phyloP scores from a whole-genome alignment of 768 basidiomycete genomes.

The Podaxis sp. region DNA sequence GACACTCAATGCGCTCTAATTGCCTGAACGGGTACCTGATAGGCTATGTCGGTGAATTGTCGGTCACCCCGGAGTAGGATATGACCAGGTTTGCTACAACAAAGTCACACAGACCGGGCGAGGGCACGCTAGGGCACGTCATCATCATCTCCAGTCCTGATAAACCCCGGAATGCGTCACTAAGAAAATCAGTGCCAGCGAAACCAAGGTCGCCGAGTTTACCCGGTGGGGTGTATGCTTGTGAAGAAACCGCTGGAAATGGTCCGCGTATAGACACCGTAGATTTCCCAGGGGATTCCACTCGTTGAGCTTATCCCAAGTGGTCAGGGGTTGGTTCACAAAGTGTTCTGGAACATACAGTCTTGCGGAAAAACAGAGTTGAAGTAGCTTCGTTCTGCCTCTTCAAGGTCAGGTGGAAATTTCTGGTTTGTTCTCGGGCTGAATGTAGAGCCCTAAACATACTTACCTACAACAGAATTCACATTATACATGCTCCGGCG shows the following conservation, averaged over 20 bases:
- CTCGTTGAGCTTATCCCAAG: background rate
- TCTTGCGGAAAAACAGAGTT: background rate
- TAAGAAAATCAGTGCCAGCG: background rate
- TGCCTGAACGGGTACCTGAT: background rate
- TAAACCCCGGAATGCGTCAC: background rate
- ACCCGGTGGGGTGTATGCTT: background rate
- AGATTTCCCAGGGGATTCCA: background rate
- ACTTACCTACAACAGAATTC: background rate
- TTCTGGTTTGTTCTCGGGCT: too few relatives aligned
- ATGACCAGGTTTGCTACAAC: background rate
- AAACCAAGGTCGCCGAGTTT: background rate
- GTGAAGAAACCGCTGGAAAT: background rate
- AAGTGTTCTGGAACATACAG: background rate
- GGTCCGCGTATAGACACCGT: background rate
- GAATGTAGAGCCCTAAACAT: background rate
- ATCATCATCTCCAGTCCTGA: background rate
- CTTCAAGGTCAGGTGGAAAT: background rate
- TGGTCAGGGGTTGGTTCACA: background rate
- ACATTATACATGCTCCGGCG: background rate
- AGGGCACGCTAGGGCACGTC: background rate
- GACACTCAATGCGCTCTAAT: background rate
- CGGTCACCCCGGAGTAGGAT: background rate
- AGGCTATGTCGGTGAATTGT: background rate
- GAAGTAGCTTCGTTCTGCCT: background rate
- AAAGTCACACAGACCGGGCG: background rate